These are phyloP conservation scores for Chytriomyces sp. DNA, from an alignment of 192 early-diverging fungal species.

Conservation along the genomic window DNA sequence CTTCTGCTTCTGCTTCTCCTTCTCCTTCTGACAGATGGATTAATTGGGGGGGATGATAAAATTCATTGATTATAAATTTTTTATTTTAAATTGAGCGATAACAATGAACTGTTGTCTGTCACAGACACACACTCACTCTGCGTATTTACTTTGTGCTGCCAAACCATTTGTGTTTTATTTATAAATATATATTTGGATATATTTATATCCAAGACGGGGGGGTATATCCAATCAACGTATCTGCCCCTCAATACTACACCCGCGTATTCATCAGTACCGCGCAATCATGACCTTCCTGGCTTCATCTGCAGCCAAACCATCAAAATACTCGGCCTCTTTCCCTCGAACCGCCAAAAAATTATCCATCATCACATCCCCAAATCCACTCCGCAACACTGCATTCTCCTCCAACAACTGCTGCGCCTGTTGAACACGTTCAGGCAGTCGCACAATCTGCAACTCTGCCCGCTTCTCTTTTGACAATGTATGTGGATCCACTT, in stretches of 20 bases:
- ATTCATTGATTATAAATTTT: too few relatives aligned
- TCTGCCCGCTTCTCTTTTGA: not conserved
- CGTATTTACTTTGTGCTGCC: too few relatives aligned
- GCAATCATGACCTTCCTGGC: not conserved
- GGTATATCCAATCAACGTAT: too few relatives aligned
- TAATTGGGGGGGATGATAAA: too few relatives aligned
- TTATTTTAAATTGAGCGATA: too few relatives aligned
- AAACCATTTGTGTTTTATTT: too few relatives aligned
- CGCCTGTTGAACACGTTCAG: not conserved
- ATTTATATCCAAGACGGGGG: too few relatives aligned
- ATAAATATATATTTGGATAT: not conserved
- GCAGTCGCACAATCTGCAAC: not conserved
- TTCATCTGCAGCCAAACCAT: not conserved
- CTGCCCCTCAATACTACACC: too few relatives aligned
- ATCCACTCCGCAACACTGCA: not conserved
- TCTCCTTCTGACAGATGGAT: too few relatives aligned
- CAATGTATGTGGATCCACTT: not conserved
- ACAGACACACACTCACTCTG: too few relatives aligned
- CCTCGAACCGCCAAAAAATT: conserved; percentile 13
- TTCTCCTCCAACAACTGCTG: not conserved
- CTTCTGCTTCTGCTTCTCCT: too few relatives aligned
- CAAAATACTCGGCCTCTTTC: not conserved
- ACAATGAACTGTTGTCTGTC: too few relatives aligned
- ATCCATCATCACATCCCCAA: not conserved
- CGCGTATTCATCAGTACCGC: conserved; percentile 16